phyloP scores from a whole-genome alignment of 208 protist genomes.

The Crithidia thermophila region DNA sequence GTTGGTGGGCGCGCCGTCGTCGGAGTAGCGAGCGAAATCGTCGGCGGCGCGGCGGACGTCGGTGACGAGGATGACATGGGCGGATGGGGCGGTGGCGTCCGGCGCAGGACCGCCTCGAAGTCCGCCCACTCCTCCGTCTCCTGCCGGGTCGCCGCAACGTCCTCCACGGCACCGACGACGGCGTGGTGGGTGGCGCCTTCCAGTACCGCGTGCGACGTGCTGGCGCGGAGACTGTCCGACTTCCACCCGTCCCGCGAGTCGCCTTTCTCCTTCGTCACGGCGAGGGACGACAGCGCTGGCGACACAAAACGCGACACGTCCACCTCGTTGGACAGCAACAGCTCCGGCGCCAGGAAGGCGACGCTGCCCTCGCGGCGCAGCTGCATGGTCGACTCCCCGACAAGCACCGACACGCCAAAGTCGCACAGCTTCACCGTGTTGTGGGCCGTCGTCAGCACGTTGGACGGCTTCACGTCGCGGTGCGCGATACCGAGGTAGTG shows the following conservation, averaged over 20 bases:
- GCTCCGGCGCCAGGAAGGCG: conserved; percentile 77
- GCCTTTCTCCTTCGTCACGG: conserved; percentile 7
- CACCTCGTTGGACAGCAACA: conserved; percentile 46
- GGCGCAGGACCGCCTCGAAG: background rate
- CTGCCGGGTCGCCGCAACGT: background rate
- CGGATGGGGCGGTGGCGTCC: background rate
- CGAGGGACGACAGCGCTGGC: conserved; percentile 18
- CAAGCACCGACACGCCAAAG: conserved; percentile 65
- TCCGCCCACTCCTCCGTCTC: conserved; percentile 17
- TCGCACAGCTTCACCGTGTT: conserved; percentile 76
- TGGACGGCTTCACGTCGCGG: conserved; percentile 80
- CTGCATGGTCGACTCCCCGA: conserved; percentile 31
- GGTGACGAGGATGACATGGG: background rate
- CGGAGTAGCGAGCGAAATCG: background rate
- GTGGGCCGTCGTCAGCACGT: conserved; percentile 63
- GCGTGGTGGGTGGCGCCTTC: background rate
- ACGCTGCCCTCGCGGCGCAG: conserved; percentile 61
- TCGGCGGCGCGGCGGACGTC: background rate
- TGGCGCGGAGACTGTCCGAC: background rate
- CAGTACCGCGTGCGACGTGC: background rate
- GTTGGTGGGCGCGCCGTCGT: background rate
- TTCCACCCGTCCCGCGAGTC: background rate
- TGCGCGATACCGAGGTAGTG: conserved; percentile 68
- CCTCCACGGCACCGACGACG: background rate
- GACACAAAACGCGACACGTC: conserved; percentile 32